phyloP scores from a whole-genome alignment of 179 eudicot genomes.

The Camellia oleifera region DNA sequence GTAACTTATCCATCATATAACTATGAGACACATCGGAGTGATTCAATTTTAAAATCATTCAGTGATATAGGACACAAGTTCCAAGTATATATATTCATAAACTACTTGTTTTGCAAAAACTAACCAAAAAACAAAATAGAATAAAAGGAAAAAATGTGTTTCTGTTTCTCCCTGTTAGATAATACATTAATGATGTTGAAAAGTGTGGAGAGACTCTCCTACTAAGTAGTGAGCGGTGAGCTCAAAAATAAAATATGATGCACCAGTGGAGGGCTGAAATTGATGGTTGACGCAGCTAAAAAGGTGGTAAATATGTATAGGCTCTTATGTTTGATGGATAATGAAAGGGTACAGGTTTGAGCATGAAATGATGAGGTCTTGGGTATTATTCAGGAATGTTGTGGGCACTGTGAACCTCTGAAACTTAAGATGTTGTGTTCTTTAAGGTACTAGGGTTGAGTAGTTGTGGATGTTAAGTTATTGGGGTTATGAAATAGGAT shows the following conservation, averaged over 20 bases:
- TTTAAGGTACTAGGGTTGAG: no score
- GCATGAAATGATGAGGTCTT: not conserved
- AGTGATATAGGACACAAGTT: not conserved
- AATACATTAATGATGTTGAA: not conserved
- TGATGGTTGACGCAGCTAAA: no score
- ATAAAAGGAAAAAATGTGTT: not conserved
- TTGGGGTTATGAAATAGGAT: no score
- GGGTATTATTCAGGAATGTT: no score
- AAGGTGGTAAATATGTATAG: not conserved
- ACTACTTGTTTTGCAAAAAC: not conserved
- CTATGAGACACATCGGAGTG: not conserved
- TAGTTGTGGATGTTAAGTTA: no score
- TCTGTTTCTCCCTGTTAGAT: not conserved
- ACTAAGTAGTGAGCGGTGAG: no score
- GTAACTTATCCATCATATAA: not conserved
- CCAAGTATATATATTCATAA: not conserved
- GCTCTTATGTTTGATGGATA: not conserved
- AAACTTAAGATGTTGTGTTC: no score
- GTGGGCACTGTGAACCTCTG: no score
- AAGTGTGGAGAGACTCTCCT: no score
- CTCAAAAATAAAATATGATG: no score
- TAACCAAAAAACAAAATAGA: not conserved
- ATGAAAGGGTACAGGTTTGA: not conserved
- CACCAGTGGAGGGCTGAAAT: no score
- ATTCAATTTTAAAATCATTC: not conserved